Percentiles rank a stretch among this genome's conserved stretches.
phyloP scores from a whole-genome alignment of 495 filamentous ascomycete species.

The Neurospora africana region DNA sequence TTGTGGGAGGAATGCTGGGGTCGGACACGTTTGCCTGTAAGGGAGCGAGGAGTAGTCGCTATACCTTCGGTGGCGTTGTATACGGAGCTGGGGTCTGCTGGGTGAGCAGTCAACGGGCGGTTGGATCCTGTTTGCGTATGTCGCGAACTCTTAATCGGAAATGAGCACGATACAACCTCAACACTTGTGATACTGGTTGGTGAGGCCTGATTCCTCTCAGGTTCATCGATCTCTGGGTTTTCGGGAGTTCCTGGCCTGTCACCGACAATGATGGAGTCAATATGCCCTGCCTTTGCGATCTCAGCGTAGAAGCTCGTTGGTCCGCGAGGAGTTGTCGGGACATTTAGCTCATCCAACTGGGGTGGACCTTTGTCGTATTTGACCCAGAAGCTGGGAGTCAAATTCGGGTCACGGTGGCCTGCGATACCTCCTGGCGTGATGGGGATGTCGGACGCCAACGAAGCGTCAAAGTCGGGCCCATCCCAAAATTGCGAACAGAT shows the following conservation, averaged over 20 bases:
- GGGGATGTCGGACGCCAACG: constrained; percentile 51
- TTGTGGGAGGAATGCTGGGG: constrained; percentile 34
- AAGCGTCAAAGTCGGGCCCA: constrained; percentile 45
- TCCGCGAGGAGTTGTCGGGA: constrained; percentile 10
- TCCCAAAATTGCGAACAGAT: constrained; percentile 88
- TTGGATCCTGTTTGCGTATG: constrained; percentile 31
- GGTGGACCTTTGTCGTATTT: constrained; percentile 28
- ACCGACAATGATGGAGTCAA: constrained; percentile 30
- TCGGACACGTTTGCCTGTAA: constrained; percentile 43
- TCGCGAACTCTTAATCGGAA: constrained; percentile 55
- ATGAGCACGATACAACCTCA: constrained; percentile 71
- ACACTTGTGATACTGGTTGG: constrained; percentile 43
- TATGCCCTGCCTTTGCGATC: constrained; percentile 37
- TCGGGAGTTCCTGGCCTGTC: constrained; percentile 35
- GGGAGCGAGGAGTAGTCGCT: constrained; percentile 40
- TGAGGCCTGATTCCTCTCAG: constrained; percentile 29
- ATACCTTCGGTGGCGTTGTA: constrained; percentile 34
- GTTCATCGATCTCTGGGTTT: constrained; percentile 10
- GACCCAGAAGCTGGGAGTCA: constrained; percentile 39
- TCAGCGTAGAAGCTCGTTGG: constrained; percentile 38
- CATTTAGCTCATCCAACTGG: constrained; percentile 30
- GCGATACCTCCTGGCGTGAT: constrained; percentile 66
- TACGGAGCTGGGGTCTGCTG: constrained; percentile 44
- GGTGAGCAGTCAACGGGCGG: constrained; percentile 49
- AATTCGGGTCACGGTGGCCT: constrained; percentile 42